phyloP scores from a whole-genome alignment of 768 basidiomycete genomes.

The Psilocybe azurescens region DNA sequence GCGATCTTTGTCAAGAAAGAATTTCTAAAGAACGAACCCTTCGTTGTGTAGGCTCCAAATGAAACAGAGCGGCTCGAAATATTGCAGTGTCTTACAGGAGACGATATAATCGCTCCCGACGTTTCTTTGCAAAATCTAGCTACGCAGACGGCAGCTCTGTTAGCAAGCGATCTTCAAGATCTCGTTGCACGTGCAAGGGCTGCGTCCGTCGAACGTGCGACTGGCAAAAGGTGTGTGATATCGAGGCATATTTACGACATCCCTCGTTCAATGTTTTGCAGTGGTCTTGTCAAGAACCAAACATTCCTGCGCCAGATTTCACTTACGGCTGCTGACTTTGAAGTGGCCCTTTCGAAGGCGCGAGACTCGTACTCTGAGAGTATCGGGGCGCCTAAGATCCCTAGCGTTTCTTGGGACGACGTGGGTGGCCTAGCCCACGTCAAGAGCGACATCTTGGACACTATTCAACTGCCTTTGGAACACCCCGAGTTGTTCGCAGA shows the following conservation, averaged over 20 bases:
- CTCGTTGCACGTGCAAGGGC: slow-evolving; percentile 65
- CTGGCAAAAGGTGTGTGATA: slow-evolving; percentile 37
- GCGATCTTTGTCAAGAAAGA: neutral
- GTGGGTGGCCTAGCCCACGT: slow-evolving; percentile 90
- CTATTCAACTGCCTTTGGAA: slow-evolving; percentile 90
- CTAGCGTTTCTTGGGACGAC: slow-evolving; percentile 96
- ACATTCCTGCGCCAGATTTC: slow-evolving; percentile 41
- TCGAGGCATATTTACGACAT: neutral
- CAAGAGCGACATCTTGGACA: slow-evolving; percentile 94
- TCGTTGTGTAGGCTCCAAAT: slow-evolving; percentile 66
- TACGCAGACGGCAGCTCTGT: slow-evolving; percentile 88
- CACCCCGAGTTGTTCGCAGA: slow-evolving; percentile 89
- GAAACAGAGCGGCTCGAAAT: slow-evolving; percentile 76
- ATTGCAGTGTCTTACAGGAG: slow-evolving; percentile 49
- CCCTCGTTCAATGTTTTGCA: neutral
- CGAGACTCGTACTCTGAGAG: slow-evolving; percentile 84
- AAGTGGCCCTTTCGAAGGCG: slow-evolving; percentile 70
- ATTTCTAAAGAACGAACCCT: neutral
- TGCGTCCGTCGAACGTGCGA: slow-evolving; percentile 56
- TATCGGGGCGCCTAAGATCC: slow-evolving; percentile 97
- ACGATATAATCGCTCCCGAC: slow-evolving; percentile 65
- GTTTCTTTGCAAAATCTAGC: slow-evolving; percentile 77
- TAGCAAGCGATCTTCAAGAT: slow-evolving; percentile 79
- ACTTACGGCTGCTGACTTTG: slow-evolving; percentile 69
- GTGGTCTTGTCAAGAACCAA: slow-evolving; percentile 24